Base-by-base conservation (phyloP, 2,329 filamentous ascomycete species). In the Periconia sp. region DNA sequence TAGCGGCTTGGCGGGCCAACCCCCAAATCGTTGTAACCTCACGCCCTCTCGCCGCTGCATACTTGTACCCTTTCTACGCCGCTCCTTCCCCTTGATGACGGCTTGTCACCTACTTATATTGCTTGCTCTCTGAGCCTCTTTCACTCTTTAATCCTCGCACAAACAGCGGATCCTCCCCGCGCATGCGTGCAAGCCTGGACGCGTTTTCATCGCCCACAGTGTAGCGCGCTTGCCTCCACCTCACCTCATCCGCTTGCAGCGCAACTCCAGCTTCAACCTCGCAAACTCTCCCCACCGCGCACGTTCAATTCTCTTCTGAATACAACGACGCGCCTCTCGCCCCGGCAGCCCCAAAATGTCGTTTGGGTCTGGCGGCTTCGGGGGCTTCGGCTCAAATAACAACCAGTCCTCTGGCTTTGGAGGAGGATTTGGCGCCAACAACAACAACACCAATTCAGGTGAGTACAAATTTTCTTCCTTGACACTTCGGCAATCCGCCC, bases 341-440 rank as follows among this genome's bases (percentile, higher is more conserved):
- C 50, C 46, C 57, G 56, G 48, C 59, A 52, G 25, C 23, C 32
- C 40, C 52, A 66, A 44, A 33, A 68, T 69, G 65, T 66, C 65
- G 43, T 87, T 87, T 56, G 82, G 82, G 31, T 85, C 69, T 56
- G 55, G 72, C 47, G 63, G 59, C 41, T 68, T 66, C 42, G 63
- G 61, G 54, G 74, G 74, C 59, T 78, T 77, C 59, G 74, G 74
- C 54, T 64, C 71, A 37, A 70, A 63, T 48, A 63, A 64, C 47
- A 66, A 69, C 41, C 55, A 61, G 52, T 56, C 52, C 37, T 52
- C 48, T 31, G 53, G 54, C 50, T 67, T 66, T 60, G 73, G 63
- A 44, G 73, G 72, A 41, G 77, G 76, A 61, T 74, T 74, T 18
- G 56, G 71, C 32, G 69, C 54, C 35, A 61, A 57, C 41, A 59